Percentiles rank a stretch among this genome's conserved stretches.
These are phyloP conservation scores for Aspergillus nidulans DNA, from an alignment of 495 filamentous ascomycete species.

Conservation along the genomic window DNA sequence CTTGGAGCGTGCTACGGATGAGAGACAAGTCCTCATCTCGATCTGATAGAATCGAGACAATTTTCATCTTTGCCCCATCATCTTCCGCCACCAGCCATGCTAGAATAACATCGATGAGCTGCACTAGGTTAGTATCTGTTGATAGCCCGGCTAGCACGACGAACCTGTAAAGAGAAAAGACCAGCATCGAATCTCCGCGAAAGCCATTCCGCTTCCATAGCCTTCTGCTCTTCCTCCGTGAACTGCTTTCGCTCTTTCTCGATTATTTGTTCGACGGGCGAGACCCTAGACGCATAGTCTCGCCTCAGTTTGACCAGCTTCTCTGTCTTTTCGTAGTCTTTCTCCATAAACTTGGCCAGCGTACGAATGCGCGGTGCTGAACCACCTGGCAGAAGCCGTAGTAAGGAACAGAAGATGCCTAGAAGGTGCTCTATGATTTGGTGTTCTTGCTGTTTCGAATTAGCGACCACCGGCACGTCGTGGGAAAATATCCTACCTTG, in stretches of 20 bases:
- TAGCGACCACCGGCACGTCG: constrained; percentile 12
- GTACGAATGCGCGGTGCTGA: constrained; percentile 74
- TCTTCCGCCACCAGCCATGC: constrained; percentile 95
- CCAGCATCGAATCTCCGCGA: constrained; percentile 80
- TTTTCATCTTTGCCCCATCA: constrained; percentile 64
- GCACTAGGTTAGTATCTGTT: constrained; percentile 7
- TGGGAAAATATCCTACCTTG: constrained; percentile 43
- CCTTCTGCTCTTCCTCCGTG: constrained; percentile 54
- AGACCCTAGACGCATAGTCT: constrained; percentile 64
- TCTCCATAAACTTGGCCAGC: constrained; percentile 93
- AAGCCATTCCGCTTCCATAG: constrained; percentile 75
- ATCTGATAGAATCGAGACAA: constrained; percentile 60
- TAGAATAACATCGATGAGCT: constrained; percentile 78
- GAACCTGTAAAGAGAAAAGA: constrained; percentile 71
- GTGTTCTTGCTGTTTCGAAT: constrained; percentile 50
- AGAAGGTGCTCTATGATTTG: constrained; percentile 78
- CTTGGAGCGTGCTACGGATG: constrained; percentile 64
- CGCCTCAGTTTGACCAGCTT: constrained; percentile 66
- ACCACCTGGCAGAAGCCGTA: constrained; percentile 75
- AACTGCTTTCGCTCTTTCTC: constrained; percentile 47
- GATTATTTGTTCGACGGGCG: constrained; percentile 63
- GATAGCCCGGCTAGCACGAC: background rate
- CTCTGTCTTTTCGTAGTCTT: constrained; percentile 78
- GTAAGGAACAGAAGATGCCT: constrained; percentile 80
- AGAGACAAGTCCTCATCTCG: constrained; percentile 60